Conservation (phyloP, 2,329 filamentous ascomycete species). For the Boeremia lycopersici region DNA sequence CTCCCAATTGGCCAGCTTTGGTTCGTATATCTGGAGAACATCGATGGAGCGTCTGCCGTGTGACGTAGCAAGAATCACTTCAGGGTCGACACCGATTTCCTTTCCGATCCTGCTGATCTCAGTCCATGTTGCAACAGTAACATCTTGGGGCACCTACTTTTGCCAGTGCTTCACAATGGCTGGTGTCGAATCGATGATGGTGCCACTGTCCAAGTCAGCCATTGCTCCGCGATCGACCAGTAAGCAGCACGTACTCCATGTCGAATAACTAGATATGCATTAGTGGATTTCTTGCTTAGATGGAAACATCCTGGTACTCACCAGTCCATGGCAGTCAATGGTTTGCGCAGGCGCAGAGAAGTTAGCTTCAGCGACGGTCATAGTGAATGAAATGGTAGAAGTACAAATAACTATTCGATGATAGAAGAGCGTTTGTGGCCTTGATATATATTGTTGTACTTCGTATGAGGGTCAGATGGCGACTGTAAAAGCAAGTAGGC, state of each 20-base stretch:
- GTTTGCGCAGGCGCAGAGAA: constrained; percentile 51
- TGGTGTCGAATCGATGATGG: constrained; percentile 79
- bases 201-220: constrained; percentile 60
- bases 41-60: constrained; percentile 93
- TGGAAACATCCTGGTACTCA: constrained; percentile 26
- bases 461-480: constrained; percentile 3
- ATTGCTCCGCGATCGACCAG: not conserved
- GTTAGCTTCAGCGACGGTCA: constrained; percentile 41
- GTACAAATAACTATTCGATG: not conserved
- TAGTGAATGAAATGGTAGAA: constrained; percentile 12
- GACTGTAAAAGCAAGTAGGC: not conserved
- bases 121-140: constrained; percentile 4
- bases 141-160: constrained; percentile 54
- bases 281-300: not conserved
- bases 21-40: constrained; percentile 76
- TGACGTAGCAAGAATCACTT: constrained; percentile 84
- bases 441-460: not conserved
- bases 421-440: not conserved
- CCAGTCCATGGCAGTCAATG: constrained; percentile 52
- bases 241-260: constrained; percentile 36
- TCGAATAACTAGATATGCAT: constrained; percentile 38
- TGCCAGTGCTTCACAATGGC: constrained; percentile 82
- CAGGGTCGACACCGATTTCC: constrained; percentile 84
- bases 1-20: constrained; percentile 89
- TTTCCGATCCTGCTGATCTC: constrained; percentile 66